phyloP scores from a whole-genome alignment of 23 red algal genomes.

The Chondrus crispus region DNA sequence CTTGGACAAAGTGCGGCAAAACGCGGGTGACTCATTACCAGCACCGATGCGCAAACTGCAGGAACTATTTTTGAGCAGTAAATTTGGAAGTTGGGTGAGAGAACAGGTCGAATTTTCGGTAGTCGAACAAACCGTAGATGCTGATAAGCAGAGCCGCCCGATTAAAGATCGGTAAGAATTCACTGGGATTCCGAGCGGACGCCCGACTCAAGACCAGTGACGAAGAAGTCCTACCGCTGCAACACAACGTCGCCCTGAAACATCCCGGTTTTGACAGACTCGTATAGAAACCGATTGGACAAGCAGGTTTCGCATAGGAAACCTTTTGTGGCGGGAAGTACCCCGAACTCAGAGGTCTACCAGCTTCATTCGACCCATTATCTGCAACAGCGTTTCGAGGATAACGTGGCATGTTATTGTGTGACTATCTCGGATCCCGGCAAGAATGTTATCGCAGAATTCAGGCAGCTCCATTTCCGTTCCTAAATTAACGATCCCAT shows the following conservation, averaged over 20 bases:
- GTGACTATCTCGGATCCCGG: slow-evolving; percentile 28
- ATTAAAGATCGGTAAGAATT: no score
- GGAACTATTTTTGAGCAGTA: slow-evolving; percentile 28
- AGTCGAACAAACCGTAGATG: not conserved
- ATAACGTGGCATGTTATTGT: slow-evolving; percentile 22
- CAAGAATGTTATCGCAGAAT: slow-evolving; percentile 38
- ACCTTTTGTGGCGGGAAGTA: not conserved
- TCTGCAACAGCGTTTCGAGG: slow-evolving; percentile 17
- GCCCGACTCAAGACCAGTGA: no score
- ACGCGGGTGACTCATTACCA: slow-evolving; percentile 51
- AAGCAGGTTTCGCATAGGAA: no score
- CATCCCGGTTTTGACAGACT: no score
- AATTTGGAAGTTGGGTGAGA: slow-evolving; percentile 43
- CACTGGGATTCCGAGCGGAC: no score
- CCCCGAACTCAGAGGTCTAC: slow-evolving; percentile 21
- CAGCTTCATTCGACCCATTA: slow-evolving; percentile 32
- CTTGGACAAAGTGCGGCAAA: slow-evolving; percentile 17
- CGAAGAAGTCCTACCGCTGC: no score
- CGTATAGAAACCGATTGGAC: no score
- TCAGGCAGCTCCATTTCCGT: not conserved
- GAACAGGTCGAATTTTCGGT: slow-evolving; percentile 31
- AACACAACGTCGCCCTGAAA: no score
- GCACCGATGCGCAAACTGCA: slow-evolving; percentile 27
- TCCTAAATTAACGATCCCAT: not conserved
- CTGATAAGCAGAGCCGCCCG: no score